Evolutionary conservation across 306 rosid genomes (phyloP).

Genomic region (Hylodesmum podocarpum): DNA sequence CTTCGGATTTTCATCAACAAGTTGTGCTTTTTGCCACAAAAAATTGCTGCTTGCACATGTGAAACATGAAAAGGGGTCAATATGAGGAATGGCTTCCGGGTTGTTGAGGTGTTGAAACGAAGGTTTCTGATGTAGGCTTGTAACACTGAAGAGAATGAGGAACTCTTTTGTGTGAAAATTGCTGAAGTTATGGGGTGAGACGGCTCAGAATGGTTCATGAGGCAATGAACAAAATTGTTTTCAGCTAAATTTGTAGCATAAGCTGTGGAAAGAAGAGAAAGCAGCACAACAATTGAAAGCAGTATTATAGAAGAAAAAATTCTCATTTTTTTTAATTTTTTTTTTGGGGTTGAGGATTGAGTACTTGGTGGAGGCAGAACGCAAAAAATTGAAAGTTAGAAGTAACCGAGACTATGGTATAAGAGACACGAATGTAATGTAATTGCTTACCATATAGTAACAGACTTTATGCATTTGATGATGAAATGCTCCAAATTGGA

Average conservation of each 20-base stretch:
- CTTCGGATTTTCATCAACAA: conserved; percentile 55
- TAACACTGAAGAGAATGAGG: conserved; percentile 47
- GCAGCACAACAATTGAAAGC: not conserved
- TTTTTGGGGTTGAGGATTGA: not conserved
- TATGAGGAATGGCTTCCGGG: conserved; percentile 51
- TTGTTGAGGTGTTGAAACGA: conserved; percentile 57
- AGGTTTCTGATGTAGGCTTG: conserved; percentile 60
- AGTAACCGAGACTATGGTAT: not conserved
- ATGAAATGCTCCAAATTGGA: not conserved
- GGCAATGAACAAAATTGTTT: conserved; percentile 40
- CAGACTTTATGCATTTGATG: not conserved
- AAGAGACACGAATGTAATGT: not conserved
- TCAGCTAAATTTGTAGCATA: conserved; percentile 15
- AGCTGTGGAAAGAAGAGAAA: not conserved
- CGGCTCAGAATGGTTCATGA: conserved; percentile 28
- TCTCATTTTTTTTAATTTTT: not conserved
- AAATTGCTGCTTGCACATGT: conserved; percentile 45
- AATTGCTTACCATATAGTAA: not conserved
- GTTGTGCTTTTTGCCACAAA: conserved; percentile 43
- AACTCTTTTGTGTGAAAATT: conserved; percentile 37
- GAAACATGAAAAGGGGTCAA: conserved; percentile 48
- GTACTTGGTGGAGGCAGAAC: not conserved
- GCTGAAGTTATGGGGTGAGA: conserved; percentile 43
- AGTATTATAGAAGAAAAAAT: not conserved
- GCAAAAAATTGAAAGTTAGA: not conserved